Base-by-base conservation (phyloP, 2,329 filamentous ascomycete species). In the Clathrospora elynae region DNA sequence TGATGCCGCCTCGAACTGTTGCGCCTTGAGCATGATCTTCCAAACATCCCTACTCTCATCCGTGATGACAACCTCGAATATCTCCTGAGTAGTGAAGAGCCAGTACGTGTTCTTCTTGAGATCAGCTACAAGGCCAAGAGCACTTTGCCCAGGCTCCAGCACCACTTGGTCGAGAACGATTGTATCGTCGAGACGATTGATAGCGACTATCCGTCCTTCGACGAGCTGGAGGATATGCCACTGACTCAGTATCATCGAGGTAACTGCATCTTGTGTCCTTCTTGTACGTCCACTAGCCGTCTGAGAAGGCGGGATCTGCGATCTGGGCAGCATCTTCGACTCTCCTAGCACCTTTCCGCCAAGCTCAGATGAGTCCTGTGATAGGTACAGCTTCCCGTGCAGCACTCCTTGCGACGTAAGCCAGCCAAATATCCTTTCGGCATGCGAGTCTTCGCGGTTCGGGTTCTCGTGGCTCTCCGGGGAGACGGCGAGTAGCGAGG, bases 81-180 rank as follows among this genome's bases (percentile, higher is more conserved):
- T 96, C 61, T 95, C 90, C 42, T 88, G 81, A 0, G 83, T 81
- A 0, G 92, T 97, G 64, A 97, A 95, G 2, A 99, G 79, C 93
- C 95, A 99, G 66, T 92, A 96, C 0, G 93, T 99, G 62, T 92
- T 95, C 75, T 96, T 96, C 68, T 93, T 92, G 48, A 87, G 81
- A 69, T 99, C 93, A 6, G 92, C 85, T 35, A 90, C 86, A 12
- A 99, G 80, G 0, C 88, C 90, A n/a, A 99, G 75, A 4, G 86
- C 83, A 59, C 79, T 85, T 59, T 96, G 88, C 0, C 87, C 88
- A 4, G 83, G 80, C 41, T 92, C 87, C 10, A 97, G 76, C 4
- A 99, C 86, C 14, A 85, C 78, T 70, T 97, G 90, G 66, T 96
- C 89, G 57, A 93, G 95, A 2, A 96, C 87, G 33, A 92, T 78